phyloP scores from a whole-genome alignment of 192 early-diverging fungal genomes.

The Coemansia sp. region DNA sequence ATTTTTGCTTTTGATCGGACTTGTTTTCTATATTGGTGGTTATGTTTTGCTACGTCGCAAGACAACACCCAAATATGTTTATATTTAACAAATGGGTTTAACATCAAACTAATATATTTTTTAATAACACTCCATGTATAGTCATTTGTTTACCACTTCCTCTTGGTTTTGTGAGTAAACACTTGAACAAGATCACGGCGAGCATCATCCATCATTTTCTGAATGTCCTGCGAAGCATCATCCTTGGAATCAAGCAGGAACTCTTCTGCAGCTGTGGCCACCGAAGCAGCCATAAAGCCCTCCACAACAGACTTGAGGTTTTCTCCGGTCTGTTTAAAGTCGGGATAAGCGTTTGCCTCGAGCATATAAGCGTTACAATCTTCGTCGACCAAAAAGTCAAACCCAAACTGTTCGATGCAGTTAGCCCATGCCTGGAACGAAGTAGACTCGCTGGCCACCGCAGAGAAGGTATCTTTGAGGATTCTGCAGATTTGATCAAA shows the following conservation, averaged over 20 bases:
- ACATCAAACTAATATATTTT: conserved; percentile 16
- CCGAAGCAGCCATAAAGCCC: conserved; percentile 62
- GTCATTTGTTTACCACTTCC: conserved; percentile 29
- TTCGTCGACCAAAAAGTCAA: conserved; percentile 67
- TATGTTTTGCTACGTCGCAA: conserved; percentile 46
- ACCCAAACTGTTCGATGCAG: conserved; percentile 68
- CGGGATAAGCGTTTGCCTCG: conserved; percentile 70
- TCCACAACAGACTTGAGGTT: conserved; percentile 58
- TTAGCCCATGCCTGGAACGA: conserved; percentile 67
- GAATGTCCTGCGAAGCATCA: conserved; percentile 2
- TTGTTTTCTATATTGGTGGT: conserved; percentile 19
- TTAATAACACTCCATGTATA: background rate
- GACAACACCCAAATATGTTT: conserved; percentile 50
- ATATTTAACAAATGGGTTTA: conserved; percentile 2
- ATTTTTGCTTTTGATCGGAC: conserved; percentile 32
- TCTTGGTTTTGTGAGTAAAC: conserved; percentile 33
- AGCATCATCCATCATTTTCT: conserved; percentile 20
- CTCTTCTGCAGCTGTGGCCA: conserved; percentile 34
- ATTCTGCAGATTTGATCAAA: conserved; percentile 63
- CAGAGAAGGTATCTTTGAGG: conserved; percentile 61
- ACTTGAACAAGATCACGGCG: conserved; percentile 35
- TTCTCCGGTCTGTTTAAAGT: conserved; percentile 70
- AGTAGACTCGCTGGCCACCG: conserved; percentile 60
- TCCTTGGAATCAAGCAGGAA: conserved; percentile 22
- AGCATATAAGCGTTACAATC: conserved; percentile 57